Evolutionary conservation across 2,329 filamentous ascomycete species (phyloP).

Genomic region (Scytalidium lignicola): DNA sequence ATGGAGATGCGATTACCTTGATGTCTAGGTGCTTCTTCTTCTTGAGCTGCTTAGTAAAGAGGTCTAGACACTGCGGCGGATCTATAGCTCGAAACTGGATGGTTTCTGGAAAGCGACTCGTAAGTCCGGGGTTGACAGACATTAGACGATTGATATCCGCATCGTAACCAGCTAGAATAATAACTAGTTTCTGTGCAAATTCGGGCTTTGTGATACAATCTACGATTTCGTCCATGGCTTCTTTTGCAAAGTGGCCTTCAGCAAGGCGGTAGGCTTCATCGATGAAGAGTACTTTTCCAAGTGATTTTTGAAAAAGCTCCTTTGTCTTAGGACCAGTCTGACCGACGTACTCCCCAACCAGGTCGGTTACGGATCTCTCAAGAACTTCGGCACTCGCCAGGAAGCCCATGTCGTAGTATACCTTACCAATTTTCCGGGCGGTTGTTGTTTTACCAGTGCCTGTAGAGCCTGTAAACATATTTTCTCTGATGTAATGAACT

Average conservation of each 20-base stretch:
- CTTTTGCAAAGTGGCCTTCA: slow-evolving; percentile 46
- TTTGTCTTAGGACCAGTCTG: slow-evolving; percentile 67
- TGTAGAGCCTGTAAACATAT: slow-evolving; percentile 15
- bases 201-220: slow-evolving; percentile 38
- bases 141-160: too few relatives aligned
- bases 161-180: too few relatives aligned
- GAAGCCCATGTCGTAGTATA: slow-evolving; percentile 72
- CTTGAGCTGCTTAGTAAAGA: too few relatives aligned
- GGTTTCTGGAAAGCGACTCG: too few relatives aligned
- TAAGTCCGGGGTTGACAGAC: too few relatives aligned
- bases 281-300: slow-evolving; percentile 55
- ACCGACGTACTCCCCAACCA: slow-evolving; percentile 64
- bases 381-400: slow-evolving; percentile 54
- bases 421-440: slow-evolving; percentile 67
- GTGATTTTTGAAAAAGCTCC: slow-evolving; percentile 48
- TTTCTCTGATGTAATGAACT: neutral
- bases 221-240: slow-evolving; percentile 72
- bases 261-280: slow-evolving; percentile 72
- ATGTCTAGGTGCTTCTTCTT: too few relatives aligned
- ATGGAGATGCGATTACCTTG: too few relatives aligned
- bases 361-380: slow-evolving; percentile 62
- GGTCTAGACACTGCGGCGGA: too few relatives aligned
- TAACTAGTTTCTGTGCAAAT: slow-evolving; percentile 45
- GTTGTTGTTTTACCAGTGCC: slow-evolving; percentile 70
- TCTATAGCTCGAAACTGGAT: too few relatives aligned